Conservation (phyloP, 495 filamentous ascomycete species). For the Usnea hakonensis region DNA sequence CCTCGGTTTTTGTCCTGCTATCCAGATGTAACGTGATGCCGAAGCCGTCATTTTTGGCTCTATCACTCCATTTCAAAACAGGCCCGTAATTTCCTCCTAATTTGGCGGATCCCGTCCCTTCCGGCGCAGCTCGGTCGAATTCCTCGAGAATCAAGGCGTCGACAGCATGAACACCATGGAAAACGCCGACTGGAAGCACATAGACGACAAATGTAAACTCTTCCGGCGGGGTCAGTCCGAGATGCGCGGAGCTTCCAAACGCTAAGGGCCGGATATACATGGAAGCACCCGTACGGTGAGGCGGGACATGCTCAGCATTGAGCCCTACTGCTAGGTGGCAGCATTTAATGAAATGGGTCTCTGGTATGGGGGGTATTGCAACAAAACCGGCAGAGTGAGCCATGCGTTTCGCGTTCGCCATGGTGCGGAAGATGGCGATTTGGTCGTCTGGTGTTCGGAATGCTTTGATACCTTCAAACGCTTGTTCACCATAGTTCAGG, state of each 20-base stretch:
- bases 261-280: slow-evolving; percentile 84
- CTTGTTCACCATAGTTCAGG: slow-evolving; percentile 90
- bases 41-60: slow-evolving; percentile 61
- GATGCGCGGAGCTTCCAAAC: slow-evolving; percentile 75
- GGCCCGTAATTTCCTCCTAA: slow-evolving; percentile 78
- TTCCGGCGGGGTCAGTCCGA: slow-evolving; percentile 74
- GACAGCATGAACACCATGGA: slow-evolving; percentile 77
- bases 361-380: slow-evolving; percentile 68
- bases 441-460: slow-evolving; percentile 56
- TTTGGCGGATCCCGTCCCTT: slow-evolving; percentile 67
- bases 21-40: slow-evolving; percentile 86
- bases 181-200: slow-evolving; percentile 79
- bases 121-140: slow-evolving; percentile 67
- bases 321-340: slow-evolving; percentile 71
- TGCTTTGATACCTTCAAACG: slow-evolving; percentile 88
- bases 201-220: slow-evolving; percentile 84
- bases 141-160: slow-evolving; percentile 69
- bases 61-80: slow-evolving; percentile 71
- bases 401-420: slow-evolving; percentile 73
- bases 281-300: slow-evolving; percentile 70
- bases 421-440: slow-evolving; percentile 75
- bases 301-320: slow-evolving; percentile 84
- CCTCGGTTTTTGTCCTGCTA: slow-evolving; percentile 64
- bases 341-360: slow-evolving; percentile 60
- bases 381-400: slow-evolving; percentile 68